phyloP scores from a whole-genome alignment of 495 filamentous ascomycete genomes.

The Penicillium desertorum region DNA sequence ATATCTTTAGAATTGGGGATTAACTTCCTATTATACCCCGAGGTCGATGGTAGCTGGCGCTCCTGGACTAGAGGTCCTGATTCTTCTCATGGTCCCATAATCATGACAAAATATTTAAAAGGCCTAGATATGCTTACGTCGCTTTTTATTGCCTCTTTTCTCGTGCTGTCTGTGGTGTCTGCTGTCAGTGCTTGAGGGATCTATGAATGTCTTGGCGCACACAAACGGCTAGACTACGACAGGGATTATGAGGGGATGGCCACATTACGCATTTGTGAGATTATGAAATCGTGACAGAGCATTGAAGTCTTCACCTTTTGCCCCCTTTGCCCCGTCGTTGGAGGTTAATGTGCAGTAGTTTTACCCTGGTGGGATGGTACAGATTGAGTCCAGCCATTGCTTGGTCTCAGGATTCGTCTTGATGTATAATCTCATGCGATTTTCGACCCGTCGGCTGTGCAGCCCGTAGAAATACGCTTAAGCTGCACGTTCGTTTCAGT shows the following conservation, averaged over 20 bases:
- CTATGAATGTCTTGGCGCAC: conserved; percentile 6
- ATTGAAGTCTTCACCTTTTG: not conserved
- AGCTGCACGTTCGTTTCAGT: not conserved
- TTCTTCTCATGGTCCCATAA: not conserved
- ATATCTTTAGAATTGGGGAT: not conserved
- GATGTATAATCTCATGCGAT: not conserved
- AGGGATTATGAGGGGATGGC: not conserved
- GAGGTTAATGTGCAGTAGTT: not conserved
- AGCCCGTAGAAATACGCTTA: not conserved
- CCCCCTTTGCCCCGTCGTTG: not conserved
- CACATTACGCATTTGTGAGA: not conserved
- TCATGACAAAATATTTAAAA: conserved; percentile 6
- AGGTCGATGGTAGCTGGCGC: not conserved
- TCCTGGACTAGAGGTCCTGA: not conserved
- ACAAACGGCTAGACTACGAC: not conserved
- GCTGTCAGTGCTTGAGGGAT: conserved; percentile 3
- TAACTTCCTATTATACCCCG: conserved; percentile 4
- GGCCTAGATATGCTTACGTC: not conserved
- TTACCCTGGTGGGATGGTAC: not conserved
- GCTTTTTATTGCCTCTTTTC: not conserved
- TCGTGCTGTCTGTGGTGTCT: not conserved
- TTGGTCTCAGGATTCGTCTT: not conserved
- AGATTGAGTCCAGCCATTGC: not conserved
- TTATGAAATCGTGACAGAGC: conserved; percentile 2
- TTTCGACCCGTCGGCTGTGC: not conserved